These are phyloP conservation scores for Saccharomyces pastorianus DNA, from an alignment of 1,139 yeast species.

Conservation along the genomic window DNA sequence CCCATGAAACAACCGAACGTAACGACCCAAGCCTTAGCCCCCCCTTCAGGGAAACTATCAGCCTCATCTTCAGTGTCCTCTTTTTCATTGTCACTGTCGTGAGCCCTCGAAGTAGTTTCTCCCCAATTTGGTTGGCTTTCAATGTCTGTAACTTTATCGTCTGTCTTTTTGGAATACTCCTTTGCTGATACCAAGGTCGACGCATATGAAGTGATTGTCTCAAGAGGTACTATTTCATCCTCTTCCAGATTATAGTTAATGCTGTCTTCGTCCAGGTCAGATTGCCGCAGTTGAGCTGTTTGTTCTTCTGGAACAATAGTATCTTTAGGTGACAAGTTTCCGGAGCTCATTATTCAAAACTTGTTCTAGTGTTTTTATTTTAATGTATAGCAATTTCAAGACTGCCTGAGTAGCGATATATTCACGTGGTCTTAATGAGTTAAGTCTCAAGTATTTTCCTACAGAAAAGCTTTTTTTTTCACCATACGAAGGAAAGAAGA, in stretches of 20 bases:
- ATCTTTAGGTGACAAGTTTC: neutral
- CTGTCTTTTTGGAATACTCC: neutral
- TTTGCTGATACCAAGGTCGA: neutral
- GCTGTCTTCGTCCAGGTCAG: neutral
- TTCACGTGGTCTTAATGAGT: neutral
- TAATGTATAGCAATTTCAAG: neutral
- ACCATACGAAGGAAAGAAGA: no score
- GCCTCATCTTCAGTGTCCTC: slow-evolving; percentile 13
- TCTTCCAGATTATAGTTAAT: neutral
- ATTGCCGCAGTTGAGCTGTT: neutral
- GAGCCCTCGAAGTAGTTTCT: slow-evolving; percentile 3
- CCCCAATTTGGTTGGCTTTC: neutral
- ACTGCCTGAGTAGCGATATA: neutral
- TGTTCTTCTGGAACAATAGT: neutral
- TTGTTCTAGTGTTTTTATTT: neutral
- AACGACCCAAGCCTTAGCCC: slow-evolving; percentile 45
- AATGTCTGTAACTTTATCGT: neutral
- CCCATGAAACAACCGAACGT: slow-evolving; percentile 53
- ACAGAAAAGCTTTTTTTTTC: neutral
- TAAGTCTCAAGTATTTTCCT: neutral
- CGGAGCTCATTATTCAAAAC: neutral
- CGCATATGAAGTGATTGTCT: neutral
- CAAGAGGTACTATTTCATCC: neutral
- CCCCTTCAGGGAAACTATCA: slow-evolving; percentile 45
- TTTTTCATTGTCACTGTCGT: slow-evolving; percentile 7